A percentile compares a stretch with the other conserved stretches of the same genome.
These are phyloP conservation scores for Didymella pinodella DNA, from an alignment of 2,329 filamentous ascomycete genomes.

Conservation along the genomic window DNA sequence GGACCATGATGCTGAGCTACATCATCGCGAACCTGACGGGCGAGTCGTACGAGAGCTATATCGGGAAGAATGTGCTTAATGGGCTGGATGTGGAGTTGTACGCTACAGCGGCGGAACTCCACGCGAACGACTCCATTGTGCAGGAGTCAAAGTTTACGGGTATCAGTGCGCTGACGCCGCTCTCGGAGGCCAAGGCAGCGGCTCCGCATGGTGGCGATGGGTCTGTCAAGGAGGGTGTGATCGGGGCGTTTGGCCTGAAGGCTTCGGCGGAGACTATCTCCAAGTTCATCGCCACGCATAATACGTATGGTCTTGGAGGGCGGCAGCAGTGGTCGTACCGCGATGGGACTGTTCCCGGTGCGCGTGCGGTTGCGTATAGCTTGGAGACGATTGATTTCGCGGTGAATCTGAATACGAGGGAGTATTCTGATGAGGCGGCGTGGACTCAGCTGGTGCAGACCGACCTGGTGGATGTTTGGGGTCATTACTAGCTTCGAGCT, in stretches of 20 bases:
- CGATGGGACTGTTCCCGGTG: slow-evolving; percentile 14
- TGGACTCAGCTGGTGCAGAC: slow-evolving; percentile 10
- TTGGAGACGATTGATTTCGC: slow-evolving; percentile 13
- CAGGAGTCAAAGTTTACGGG: slow-evolving; percentile 23
- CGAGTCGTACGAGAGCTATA: slow-evolving; percentile 24
- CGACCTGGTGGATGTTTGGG: slow-evolving; percentile 10
- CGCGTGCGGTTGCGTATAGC: slow-evolving; percentile 17
- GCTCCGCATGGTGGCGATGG: slow-evolving; percentile 28
- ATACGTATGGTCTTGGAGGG: slow-evolving; percentile 3
- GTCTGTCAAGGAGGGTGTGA: slow-evolving; percentile 26
- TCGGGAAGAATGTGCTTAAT: slow-evolving; percentile 27
- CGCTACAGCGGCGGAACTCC: slow-evolving; percentile 13
- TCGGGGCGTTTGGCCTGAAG: slow-evolving; percentile 28
- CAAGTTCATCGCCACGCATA: slow-evolving; percentile 25
- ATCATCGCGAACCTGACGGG: slow-evolving; percentile 27
- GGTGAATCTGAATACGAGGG: slow-evolving; percentile 19
- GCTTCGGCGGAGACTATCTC: slow-evolving; percentile 29
- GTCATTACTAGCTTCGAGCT: not conserved
- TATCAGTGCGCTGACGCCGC: slow-evolving; percentile 13
- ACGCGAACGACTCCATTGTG: slow-evolving; percentile 21
- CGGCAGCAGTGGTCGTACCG: slow-evolving; percentile 6
- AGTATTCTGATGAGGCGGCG: slow-evolving; percentile 9
- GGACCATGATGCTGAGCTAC: slow-evolving; percentile 32
- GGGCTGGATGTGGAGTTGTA: slow-evolving; percentile 25
- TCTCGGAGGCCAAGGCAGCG: slow-evolving; percentile 8